Evolutionary conservation across 1,139 yeast genomes (phyloP).

Genomic region (Pichia sp.): DNA sequence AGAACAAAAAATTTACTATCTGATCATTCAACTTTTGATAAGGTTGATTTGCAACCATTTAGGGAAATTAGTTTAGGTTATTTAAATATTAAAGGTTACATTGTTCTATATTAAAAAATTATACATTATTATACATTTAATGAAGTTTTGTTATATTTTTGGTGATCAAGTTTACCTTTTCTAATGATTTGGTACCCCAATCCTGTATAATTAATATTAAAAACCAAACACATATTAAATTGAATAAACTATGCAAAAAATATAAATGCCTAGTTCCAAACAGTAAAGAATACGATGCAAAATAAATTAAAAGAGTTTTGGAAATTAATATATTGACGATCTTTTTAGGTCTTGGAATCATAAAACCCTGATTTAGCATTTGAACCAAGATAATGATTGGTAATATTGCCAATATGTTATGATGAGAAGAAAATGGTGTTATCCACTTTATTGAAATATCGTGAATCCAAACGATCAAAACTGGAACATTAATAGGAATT

Average conservation of each 20-base stretch:
- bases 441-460: constrained; percentile 64
- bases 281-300: constrained; percentile 47
- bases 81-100: constrained; percentile 23
- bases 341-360: constrained; percentile 25
- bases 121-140: background rate
- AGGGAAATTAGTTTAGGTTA: constrained; percentile 23
- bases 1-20: constrained; percentile 1
- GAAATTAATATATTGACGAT: constrained; percentile 29
- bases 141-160: constrained; percentile 17
- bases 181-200: constrained; percentile 19
- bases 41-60: constrained; percentile 16
- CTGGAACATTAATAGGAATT: constrained; percentile 63
- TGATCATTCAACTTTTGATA: constrained; percentile 1
- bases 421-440: constrained; percentile 74
- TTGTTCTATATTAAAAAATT: constrained; percentile 9
- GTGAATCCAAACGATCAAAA: constrained; percentile 62
- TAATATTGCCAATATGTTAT: constrained; percentile 58
- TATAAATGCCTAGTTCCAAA: constrained; percentile 66
- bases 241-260: constrained; percentile 65
- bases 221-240: constrained; percentile 38
- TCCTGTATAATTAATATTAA: constrained; percentile 21
- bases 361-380: constrained; percentile 35
- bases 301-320: constrained; percentile 35
- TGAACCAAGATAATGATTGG: constrained; percentile 54
- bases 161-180: constrained; percentile 12